phyloP scores from a whole-genome alignment of 495 filamentous ascomycete genomes.

The Penicillium crystallinum region DNA sequence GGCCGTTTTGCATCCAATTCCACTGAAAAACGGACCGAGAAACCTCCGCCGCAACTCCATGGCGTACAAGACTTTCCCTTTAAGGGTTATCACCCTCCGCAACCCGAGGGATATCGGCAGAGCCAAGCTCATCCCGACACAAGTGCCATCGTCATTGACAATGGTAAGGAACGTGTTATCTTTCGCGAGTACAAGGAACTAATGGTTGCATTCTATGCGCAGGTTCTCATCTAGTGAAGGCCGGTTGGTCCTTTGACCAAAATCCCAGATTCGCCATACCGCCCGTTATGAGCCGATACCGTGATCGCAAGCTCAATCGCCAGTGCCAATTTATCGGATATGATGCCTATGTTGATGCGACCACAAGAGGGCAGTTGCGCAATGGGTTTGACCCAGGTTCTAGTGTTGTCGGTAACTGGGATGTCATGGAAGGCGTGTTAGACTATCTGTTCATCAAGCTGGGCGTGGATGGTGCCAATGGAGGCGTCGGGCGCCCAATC shows the following conservation, averaged over 20 bases:
- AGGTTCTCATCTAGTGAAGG: slow-evolving; percentile 86
- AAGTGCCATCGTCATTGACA: slow-evolving; percentile 93
- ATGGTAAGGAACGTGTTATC: slow-evolving; percentile 55
- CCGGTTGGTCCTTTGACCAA: slow-evolving; percentile 90
- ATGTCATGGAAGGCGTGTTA: slow-evolving; percentile 87
- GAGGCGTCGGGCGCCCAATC: slow-evolving; percentile 74
- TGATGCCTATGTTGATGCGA: slow-evolving; percentile 91
- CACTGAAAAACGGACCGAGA: slow-evolving; percentile 34
- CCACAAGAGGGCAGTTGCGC: slow-evolving; percentile 81
- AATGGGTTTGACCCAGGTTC: slow-evolving; percentile 87
- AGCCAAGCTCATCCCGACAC: slow-evolving; percentile 50
- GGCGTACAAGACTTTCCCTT: slow-evolving; percentile 70
- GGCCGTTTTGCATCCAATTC: slow-evolving; percentile 28
- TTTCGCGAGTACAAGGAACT: background rate
- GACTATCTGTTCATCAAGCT: slow-evolving; percentile 92
- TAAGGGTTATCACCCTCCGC: slow-evolving; percentile 62
- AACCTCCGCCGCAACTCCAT: slow-evolving; percentile 47
- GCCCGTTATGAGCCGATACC: slow-evolving; percentile 87
- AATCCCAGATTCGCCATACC: slow-evolving; percentile 72
- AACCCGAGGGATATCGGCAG: slow-evolving; percentile 60
- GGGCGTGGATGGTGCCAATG: slow-evolving; percentile 69
- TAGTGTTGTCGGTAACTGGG: slow-evolving; percentile 93
- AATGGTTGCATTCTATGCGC: background rate
- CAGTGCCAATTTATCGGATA: slow-evolving; percentile 86
- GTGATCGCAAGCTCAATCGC: slow-evolving; percentile 84